Base-by-base conservation (phyloP, 176 grass and related monocot species). In the Cenchrus fungigraminus region DNA sequence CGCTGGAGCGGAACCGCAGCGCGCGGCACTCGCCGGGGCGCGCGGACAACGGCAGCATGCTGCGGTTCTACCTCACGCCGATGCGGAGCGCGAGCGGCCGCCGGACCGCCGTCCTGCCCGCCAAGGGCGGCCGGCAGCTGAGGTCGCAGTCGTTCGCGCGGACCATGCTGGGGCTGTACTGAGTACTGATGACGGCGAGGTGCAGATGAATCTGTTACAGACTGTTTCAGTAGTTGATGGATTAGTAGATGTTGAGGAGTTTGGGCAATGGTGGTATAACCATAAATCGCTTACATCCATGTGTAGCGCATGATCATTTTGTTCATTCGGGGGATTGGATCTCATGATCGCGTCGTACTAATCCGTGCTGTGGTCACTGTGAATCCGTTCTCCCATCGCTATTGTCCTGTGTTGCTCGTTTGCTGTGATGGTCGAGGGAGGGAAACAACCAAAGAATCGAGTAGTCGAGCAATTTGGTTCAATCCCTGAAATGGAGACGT, bases 41-140 rank as follows among this genome's bases (percentile, higher is more conserved):
- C 6, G 86, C 73, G 1, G 97, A 99, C 80, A 94, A 90, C 84
- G 90, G 97, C 44, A 7, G 44, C 12, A 83, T 99, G 97, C 78
- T 99, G 65, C 77, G 97, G 76, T 90, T 97, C 90, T 99, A 99
- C 87, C 85, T 99, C 32, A 94, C 94, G 15, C 97, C 97, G 6
- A 79, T 91, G 76, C 83, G 84, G 19, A 99, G 81, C 64, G 81
- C 85, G 37, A 88, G 90, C 84, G 89, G 84, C 1, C 81, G 97
- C 68, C 92, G 90, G 29, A 55, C 73, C 3, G 71, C 77, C 5
- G 71, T 80, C 13, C 6, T 85, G 0, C 87, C 45, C 68, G 70
- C 65, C 13, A 86, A 42, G 73, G 94, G 32, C 51, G 86, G 79
- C 12, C 86, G 83, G 82, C 80, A 82, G 0, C 79, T 95, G 49